phyloP scores from a whole-genome alignment of 495 filamentous ascomycete species.

The Aspergillus bertholletiae region DNA sequence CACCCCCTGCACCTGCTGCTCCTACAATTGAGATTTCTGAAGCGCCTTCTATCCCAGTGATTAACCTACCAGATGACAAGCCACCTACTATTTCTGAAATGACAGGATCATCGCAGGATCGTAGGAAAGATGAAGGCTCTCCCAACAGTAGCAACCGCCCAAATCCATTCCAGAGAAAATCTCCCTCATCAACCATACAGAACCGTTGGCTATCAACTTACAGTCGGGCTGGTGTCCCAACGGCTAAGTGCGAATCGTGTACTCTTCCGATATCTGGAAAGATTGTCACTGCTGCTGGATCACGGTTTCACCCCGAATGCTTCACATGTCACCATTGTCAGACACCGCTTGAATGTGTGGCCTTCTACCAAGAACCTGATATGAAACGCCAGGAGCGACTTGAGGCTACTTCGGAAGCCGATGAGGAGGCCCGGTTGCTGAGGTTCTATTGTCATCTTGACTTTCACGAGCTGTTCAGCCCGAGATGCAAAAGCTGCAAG shows the following conservation, averaged over 20 bases:
- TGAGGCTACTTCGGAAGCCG: slow-evolving; percentile 50
- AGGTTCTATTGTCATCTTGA: slow-evolving; percentile 98
- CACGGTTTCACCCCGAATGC: slow-evolving; percentile 91
- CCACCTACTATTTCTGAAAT: slow-evolving; percentile 41
- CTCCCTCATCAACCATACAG: slow-evolving; percentile 16
- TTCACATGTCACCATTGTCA: slow-evolving; percentile 88
- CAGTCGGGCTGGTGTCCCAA: slow-evolving; percentile 56
- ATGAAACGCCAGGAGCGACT: slow-evolving; percentile 64
- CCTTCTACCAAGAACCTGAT: slow-evolving; percentile 90
- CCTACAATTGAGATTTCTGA: slow-evolving; percentile 56
- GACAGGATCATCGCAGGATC: slow-evolving; percentile 5
- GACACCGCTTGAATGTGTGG: slow-evolving; percentile 86
- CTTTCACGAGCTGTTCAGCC: slow-evolving; percentile 92
- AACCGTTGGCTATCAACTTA: slow-evolving; percentile 38
- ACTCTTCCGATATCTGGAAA: slow-evolving; percentile 80
- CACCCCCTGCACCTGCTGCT: slow-evolving; percentile 33
- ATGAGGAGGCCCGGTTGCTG: slow-evolving; percentile 56
- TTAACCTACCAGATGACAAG: slow-evolving; percentile 56
- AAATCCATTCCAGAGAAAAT: slow-evolving; percentile 20
- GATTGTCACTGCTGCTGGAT: slow-evolving; percentile 74
- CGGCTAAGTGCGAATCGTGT: slow-evolving; percentile 81
- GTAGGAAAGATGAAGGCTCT: slow-evolving; percentile 18
- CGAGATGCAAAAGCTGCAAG: slow-evolving; percentile 92
- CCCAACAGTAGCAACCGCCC: slow-evolving; percentile 11
- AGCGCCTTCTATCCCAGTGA: slow-evolving; percentile 54